phyloP scores from a whole-genome alignment of 352 stramenopile genomes.

The Phytophthora sansomeana region DNA sequence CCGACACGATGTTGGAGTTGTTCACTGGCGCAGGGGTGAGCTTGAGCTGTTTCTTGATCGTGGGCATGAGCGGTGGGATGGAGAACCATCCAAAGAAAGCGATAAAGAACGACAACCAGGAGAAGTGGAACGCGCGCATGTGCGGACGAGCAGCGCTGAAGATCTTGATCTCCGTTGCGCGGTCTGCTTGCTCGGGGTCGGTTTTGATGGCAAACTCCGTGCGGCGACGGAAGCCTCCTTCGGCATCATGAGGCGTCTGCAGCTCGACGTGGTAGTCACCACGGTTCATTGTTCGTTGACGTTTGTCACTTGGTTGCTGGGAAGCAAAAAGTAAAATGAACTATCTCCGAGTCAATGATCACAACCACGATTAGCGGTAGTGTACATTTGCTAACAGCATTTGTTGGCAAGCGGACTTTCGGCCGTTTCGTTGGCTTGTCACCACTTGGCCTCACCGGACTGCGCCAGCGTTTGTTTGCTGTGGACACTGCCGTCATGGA shows the following conservation, averaged over 20 bases:
- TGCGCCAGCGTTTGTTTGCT: background rate
- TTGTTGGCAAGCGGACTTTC: slow-evolving; percentile 5
- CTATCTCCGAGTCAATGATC: background rate
- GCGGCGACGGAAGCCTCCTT: background rate
- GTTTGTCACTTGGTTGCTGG: background rate
- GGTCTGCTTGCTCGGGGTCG: slow-evolving; percentile 33
- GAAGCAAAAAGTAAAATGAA: slow-evolving; percentile 12
- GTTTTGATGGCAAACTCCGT: slow-evolving; percentile 33
- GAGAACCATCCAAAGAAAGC: slow-evolving; percentile 95
- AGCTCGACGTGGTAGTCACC: slow-evolving; percentile 11
- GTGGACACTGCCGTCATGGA: slow-evolving; percentile 13
- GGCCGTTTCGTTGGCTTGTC: slow-evolving; percentile 9
- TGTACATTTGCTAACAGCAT: too few relatives aligned
- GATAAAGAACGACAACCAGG: slow-evolving; percentile 93
- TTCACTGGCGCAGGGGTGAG: slow-evolving; percentile 89
- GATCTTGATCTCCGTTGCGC: slow-evolving; percentile 73
- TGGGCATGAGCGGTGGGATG: slow-evolving; percentile 59
- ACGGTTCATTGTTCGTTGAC: background rate
- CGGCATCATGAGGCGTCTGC: slow-evolving; percentile 12
- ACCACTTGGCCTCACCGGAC: background rate
- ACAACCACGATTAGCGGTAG: too few relatives aligned
- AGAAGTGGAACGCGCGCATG: slow-evolving; percentile 93
- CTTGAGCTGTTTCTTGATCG: slow-evolving; percentile 81
- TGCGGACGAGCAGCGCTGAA: slow-evolving; percentile 81
- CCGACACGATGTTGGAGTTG: slow-evolving; percentile 92